A percentile compares a stretch with the other conserved stretches of the same genome.
Evolutionary conservation across 768 basidiomycete genomes (phyloP).

Genomic region (Leccinellum albellum): DNA sequence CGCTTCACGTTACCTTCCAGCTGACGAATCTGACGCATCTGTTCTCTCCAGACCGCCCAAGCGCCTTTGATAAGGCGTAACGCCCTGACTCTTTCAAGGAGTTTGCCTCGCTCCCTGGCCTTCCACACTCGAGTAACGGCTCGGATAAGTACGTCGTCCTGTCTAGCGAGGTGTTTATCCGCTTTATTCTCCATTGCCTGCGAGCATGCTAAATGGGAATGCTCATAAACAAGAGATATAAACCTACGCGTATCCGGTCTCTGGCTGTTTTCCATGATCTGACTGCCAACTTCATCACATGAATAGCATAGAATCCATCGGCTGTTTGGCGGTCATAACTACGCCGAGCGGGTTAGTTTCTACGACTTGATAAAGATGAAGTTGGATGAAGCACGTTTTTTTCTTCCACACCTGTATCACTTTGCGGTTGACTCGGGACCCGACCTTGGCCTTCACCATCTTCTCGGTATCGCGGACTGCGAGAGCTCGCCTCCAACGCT

Average conservation of each 20-base stretch:
- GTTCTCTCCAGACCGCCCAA: constrained; percentile 50
- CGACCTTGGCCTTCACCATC: constrained; percentile 40
- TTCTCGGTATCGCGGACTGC: constrained; percentile 45
- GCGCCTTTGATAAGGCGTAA: constrained; percentile 42
- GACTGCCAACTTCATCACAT: constrained; percentile 45
- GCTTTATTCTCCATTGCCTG: constrained; percentile 58
- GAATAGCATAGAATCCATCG: constrained; percentile 38
- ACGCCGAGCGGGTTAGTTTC: constrained; percentile 2
- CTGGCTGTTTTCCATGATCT: constrained; percentile 53
- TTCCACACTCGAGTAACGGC: constrained; percentile 65
- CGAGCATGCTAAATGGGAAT: constrained; percentile 12
- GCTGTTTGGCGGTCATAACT: constrained; percentile 47
- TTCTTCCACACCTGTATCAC: constrained; percentile 56
- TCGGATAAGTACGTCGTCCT: constrained; percentile 54
- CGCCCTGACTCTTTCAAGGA: constrained; percentile 51
- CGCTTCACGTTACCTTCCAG: constrained; percentile 44
- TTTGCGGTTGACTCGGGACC: constrained; percentile 45
- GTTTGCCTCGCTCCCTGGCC: constrained; percentile 58
- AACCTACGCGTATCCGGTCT: constrained; percentile 48
- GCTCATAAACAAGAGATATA: neutral
- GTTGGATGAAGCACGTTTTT: constrained; percentile 42
- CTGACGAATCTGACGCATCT: constrained; percentile 36
- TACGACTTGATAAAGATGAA: neutral
- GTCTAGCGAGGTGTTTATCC: constrained; percentile 50
- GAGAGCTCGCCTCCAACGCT: constrained; percentile 50